Evolutionary conservation across 2,329 filamentous ascomycete species (phyloP).

Genomic region (Curvularia hawaiiensis): DNA sequence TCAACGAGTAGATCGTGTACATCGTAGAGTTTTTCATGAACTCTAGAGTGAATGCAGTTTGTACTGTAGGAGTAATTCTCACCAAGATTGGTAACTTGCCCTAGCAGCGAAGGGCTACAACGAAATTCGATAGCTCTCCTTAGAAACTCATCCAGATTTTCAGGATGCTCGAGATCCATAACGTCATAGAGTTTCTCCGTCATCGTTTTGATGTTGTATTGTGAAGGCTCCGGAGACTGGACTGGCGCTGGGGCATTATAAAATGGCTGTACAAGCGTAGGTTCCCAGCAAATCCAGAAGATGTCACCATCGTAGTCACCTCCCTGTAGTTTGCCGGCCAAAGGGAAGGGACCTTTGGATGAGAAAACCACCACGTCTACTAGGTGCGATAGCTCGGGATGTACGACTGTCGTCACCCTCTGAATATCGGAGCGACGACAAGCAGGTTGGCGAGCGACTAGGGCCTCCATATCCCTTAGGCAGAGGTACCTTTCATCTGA

Average conservation of each 20-base stretch:
- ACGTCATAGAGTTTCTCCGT: constrained; percentile 56
- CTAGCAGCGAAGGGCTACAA: constrained; percentile 62
- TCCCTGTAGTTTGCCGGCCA: constrained; percentile 74
- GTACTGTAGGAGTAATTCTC: constrained; percentile 64
- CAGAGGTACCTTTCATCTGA: constrained; percentile 60
- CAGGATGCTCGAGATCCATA: constrained; percentile 23
- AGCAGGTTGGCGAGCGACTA: constrained; percentile 73
- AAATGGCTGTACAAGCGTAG: constrained; percentile 69
- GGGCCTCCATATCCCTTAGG: constrained; percentile 62
- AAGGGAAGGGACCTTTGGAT: constrained; percentile 61
- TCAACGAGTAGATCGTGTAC: constrained; percentile 56
- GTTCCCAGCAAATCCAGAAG: constrained; percentile 80
- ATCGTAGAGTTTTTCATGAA: constrained; percentile 39
- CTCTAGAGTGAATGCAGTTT: constrained; percentile 32
- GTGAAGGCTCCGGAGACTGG: constrained; percentile 52
- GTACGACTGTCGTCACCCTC: constrained; percentile 57
- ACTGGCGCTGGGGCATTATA: constrained; percentile 60
- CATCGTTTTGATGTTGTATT: constrained; percentile 59
- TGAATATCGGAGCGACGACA: constrained; percentile 76
- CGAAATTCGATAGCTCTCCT: constrained; percentile 63
- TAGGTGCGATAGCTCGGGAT: constrained; percentile 66
- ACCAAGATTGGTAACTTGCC: constrained; percentile 67
- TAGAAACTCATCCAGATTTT: constrained; percentile 56
- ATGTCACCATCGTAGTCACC: constrained; percentile 83
- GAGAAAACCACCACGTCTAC: constrained; percentile 84